phyloP scores from a whole-genome alignment of 306 rosid genomes.

The Dryas drummondii region DNA sequence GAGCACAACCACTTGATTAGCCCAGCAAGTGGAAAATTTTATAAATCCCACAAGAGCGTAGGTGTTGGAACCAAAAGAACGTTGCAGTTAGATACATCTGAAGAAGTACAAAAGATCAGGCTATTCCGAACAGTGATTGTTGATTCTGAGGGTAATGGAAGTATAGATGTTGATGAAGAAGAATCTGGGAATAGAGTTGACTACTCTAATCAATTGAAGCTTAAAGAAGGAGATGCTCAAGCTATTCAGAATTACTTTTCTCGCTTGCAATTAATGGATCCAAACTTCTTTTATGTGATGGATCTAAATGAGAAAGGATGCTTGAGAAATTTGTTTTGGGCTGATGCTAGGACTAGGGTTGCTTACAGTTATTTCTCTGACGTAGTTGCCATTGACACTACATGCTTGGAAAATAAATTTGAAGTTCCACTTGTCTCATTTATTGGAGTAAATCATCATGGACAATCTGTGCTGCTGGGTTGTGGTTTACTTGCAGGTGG shows the following conservation, averaged over 20 bases:
- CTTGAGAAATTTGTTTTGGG: conserved; percentile 73
- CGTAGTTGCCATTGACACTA: conserved; percentile 51
- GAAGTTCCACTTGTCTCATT: conserved; percentile 65
- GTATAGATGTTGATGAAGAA: conserved; percentile 41
- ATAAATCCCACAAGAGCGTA: conserved; percentile 60
- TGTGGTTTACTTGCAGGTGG: conserved; percentile 64
- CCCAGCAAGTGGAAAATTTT: conserved; percentile 56
- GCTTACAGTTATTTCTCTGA: conserved; percentile 58
- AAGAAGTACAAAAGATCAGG: conserved; percentile 54
- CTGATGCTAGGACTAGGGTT: conserved; percentile 50
- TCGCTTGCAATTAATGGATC: conserved; percentile 49
- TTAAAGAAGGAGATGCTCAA: conserved; percentile 56
- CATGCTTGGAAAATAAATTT: conserved; percentile 46
- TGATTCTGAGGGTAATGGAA: conserved; percentile 43
- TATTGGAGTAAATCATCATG: conserved; percentile 68
- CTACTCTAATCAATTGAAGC: conserved; percentile 50
- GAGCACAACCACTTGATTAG: conserved; percentile 79
- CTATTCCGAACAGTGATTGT: conserved; percentile 53
- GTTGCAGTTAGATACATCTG: conserved; percentile 47
- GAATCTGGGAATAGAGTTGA: conserved; percentile 30
- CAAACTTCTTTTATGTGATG: conserved; percentile 59
- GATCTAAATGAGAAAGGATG: conserved; percentile 70
- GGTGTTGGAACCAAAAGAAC: conserved; percentile 58
- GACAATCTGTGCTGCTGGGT: conserved; percentile 63
- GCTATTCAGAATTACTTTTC: conserved; percentile 51